phyloP scores from a whole-genome alignment of 345 rosid species.

The Brassica rapa region DNA sequence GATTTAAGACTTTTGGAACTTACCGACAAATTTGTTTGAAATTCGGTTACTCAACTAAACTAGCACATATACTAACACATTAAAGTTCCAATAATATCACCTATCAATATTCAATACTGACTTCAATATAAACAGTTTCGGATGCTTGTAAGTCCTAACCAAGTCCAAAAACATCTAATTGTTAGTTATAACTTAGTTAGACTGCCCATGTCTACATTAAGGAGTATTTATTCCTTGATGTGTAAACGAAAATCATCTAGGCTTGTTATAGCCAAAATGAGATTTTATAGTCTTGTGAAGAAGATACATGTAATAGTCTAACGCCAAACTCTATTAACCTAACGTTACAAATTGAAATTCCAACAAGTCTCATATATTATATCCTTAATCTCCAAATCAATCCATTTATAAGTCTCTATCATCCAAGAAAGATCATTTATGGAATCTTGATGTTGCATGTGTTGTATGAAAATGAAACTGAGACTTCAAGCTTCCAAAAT shows the following conservation, averaged over 20 bases:
- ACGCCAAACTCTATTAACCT: not conserved
- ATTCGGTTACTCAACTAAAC: not conserved
- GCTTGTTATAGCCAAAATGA: not conserved
- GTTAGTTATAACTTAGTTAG: not conserved
- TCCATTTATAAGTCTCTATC: not conserved
- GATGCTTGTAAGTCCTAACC: not conserved
- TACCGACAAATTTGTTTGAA: not conserved
- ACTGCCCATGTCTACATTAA: not conserved
- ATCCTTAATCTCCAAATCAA: not conserved
- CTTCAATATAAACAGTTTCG: not conserved
- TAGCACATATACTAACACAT: not conserved
- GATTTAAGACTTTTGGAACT: not conserved
- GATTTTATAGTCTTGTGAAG: not conserved
- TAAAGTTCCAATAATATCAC: no score
- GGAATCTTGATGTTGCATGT: not conserved
- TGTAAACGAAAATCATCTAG: not conserved
- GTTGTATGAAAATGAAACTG: not conserved
- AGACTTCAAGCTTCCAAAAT: not conserved
- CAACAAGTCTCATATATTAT: not conserved
- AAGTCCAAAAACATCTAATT: not conserved
- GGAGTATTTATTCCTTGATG: not conserved
- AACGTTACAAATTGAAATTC: no score
- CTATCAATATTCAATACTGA: not conserved
- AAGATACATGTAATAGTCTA: not conserved
- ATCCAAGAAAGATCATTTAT: not conserved